Base-by-base conservation (phyloP, 371 early-diverging fungal genomes). In the Mucor lusitanicus region DNA sequence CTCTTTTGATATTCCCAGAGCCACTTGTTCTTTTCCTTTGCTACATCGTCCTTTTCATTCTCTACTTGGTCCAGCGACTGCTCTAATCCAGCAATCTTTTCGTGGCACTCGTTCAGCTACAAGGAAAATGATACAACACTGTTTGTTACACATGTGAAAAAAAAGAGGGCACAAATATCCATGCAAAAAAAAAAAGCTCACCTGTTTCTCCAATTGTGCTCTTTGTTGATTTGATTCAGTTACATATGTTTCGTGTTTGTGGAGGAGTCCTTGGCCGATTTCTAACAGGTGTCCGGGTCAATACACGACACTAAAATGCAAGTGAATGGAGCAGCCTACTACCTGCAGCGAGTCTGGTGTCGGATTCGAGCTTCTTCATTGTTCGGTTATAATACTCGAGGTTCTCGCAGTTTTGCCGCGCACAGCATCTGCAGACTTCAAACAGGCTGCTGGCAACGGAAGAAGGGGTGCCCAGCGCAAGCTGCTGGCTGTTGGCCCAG, bases 301-400 rank as follows among this genome's bases (percentile, higher is more conserved):
- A 28, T 30, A 30, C 28, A 32, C 37, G 28, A 25, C 35, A 35
- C 25, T 3, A 44, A 19, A 7, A 17, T 44, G 30, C 11, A 37
- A 13, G 8, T 8, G 13, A 17, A 9, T 59, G 4, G 25, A 9
- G 19, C n/a, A n/a, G n/a, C n/a, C n/a, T n/a, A 35, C 70, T 75
- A 80, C 80, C 80, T 73, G 77, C 80, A 59, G 80, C 80, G 44
- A 80, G 40, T 12, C 80, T 60, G 48, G 77, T 73, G 42, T 80
- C 80, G 21, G 71, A 64, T 70, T 80, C 80, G 2, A 77, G 59
- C 44, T 77, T 77, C 33, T 67, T 73, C 13, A 80, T 63, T n/a
- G 69, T 67, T 3, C 66, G 65, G 30, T 67, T 72, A 50, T 63
- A 74, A 33, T 64, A 44, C 17, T 73, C 73, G n/a, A 75, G 48